Evolutionary conservation across 2,329 filamentous ascomycete species (phyloP).

Genomic region (Pleoardoris graminearum): DNA sequence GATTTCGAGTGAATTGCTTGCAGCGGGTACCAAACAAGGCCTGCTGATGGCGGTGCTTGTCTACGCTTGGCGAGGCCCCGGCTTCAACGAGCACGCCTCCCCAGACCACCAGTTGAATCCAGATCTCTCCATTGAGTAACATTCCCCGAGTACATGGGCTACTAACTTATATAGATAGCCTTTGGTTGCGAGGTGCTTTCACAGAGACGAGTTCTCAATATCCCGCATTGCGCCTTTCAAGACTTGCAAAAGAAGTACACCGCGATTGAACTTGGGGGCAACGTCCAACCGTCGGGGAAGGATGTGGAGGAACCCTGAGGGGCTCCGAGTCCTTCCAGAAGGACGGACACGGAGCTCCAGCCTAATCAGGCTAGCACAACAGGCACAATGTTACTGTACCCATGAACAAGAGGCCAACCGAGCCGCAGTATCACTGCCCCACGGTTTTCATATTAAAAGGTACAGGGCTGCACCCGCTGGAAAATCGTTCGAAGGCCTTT

Average conservation of each 20-base stretch:
- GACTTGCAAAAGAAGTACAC: too few relatives aligned
- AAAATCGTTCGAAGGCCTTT: slow-evolving; percentile 23
- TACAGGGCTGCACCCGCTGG: slow-evolving; percentile 22
- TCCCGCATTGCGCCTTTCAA: too few relatives aligned
- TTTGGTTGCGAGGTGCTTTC: background rate
- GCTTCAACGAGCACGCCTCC: slow-evolving; percentile 28
- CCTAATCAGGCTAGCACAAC: slow-evolving; percentile 30
- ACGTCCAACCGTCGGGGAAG: slow-evolving; percentile 14
- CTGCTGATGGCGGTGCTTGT: slow-evolving; percentile 28
- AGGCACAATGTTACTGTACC: slow-evolving; percentile 42
- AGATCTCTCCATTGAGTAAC: slow-evolving; percentile 23
- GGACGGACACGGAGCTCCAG: slow-evolving; percentile 34
- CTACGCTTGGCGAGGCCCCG: slow-evolving; percentile 33
- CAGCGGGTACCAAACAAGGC: slow-evolving; percentile 24
- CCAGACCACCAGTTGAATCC: slow-evolving; percentile 35
- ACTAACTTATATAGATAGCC: background rate
- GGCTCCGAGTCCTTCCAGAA: slow-evolving; percentile 38
- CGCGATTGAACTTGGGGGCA: too few relatives aligned
- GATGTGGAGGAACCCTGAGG: slow-evolving; percentile 1
- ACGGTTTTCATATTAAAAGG: slow-evolving; percentile 36
- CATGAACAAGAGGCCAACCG: slow-evolving; percentile 36
- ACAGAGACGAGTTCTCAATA: slow-evolving; percentile 9
- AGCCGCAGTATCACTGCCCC: slow-evolving; percentile 38
- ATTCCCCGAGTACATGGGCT: slow-evolving; percentile 12
- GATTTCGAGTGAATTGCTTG: slow-evolving; percentile 26